Evolutionary conservation across 345 rosid species (phyloP).

Genomic region (Eucalyptus fibrosa): DNA sequence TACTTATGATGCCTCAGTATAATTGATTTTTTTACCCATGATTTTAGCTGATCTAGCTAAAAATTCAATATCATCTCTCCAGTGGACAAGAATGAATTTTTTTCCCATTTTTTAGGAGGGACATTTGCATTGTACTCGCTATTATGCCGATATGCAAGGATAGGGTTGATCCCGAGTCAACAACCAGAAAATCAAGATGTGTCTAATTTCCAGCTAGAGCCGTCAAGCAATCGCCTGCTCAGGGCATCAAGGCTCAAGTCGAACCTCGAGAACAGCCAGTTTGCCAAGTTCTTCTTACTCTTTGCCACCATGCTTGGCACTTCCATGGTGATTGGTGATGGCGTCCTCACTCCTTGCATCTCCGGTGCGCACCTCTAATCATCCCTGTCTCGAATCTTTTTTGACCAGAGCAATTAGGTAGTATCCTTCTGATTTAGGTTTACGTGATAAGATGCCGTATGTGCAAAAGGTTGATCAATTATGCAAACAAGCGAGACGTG

Average conservation of each 20-base stretch:
- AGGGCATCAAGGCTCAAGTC: constrained; percentile 17
- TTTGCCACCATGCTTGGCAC: constrained; percentile 37
- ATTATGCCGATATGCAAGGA: constrained; percentile 32
- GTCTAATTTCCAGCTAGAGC: constrained; percentile 15
- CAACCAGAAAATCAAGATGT: constrained; percentile 20
- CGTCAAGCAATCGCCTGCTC: constrained; percentile 6
- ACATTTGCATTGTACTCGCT: constrained; percentile 44
- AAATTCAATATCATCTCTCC: too few relatives aligned
- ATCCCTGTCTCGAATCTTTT: background rate
- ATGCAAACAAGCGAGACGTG: background rate
- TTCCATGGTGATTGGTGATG: constrained; percentile 60
- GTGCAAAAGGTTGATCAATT: background rate
- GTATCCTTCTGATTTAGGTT: background rate
- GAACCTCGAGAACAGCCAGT: constrained; percentile 13
- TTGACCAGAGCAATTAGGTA: background rate
- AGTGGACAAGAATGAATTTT: background rate
- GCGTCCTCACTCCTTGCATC: constrained; percentile 48
- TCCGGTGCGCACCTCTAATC: constrained; percentile 14
- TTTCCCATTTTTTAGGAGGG: constrained; percentile 13
- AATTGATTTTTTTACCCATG: background rate
- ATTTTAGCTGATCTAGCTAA: background rate
- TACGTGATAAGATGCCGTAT: background rate
- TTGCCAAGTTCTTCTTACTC: constrained; percentile 19
- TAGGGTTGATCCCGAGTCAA: constrained; percentile 34
- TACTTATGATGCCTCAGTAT: background rate